Conservation (phyloP, 768 basidiomycete genomes). For the Mycena indigotica region DNA sequence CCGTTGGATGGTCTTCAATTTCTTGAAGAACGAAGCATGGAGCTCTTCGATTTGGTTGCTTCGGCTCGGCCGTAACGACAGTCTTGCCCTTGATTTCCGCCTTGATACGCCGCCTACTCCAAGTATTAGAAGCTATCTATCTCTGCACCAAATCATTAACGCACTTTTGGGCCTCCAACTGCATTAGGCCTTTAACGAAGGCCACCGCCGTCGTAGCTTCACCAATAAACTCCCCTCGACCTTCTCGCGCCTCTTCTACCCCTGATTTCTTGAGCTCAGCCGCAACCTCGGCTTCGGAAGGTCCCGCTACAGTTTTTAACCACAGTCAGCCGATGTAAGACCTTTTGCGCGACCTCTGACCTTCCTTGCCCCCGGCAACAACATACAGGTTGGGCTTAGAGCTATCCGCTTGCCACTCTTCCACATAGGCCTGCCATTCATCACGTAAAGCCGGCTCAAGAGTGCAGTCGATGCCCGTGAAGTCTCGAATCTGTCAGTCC, state of each 20-base stretch:
- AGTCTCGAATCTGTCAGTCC: background rate
- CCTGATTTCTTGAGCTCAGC: background rate
- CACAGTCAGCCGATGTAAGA: background rate
- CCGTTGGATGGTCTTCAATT: background rate
- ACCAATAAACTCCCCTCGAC: background rate
- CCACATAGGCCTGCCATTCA: slow-evolving; percentile 5
- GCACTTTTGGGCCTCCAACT: background rate
- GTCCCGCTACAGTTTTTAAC: background rate
- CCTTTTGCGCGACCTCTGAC: background rate
- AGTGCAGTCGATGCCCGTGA: slow-evolving; percentile 1
- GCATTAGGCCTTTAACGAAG: background rate
- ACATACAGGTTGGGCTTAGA: slow-evolving; percentile 3
- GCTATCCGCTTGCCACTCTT: slow-evolving; percentile 2
- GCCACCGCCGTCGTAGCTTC: background rate
- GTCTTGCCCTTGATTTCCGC: background rate
- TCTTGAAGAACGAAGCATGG: background rate
- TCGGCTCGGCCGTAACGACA: background rate
- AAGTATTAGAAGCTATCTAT: background rate
- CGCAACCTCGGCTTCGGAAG: slow-evolving; percentile 2
- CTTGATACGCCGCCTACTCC: background rate
- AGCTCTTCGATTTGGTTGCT: background rate
- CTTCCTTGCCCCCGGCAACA: background rate
- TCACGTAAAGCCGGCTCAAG: background rate
- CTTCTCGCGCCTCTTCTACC: background rate
- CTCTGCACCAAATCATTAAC: background rate